Conservation (phyloP, 2,329 filamentous ascomycete species). For the Penicillium sp. region DNA sequence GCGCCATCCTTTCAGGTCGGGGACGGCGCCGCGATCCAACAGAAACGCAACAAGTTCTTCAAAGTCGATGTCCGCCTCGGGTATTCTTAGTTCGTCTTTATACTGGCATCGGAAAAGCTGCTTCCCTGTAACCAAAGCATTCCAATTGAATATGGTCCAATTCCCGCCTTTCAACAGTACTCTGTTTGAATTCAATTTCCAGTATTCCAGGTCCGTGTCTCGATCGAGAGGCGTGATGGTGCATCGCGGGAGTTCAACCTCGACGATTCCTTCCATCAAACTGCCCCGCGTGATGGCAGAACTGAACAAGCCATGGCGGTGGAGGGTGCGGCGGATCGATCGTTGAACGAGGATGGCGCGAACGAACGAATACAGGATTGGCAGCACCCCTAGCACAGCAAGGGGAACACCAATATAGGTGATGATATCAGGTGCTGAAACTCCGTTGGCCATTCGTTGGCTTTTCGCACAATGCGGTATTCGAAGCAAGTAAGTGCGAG, state of each 20-base stretch:
- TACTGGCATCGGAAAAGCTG: slow-evolving; percentile 63
- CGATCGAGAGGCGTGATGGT: slow-evolving; percentile 60
- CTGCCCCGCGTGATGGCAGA: slow-evolving; percentile 59
- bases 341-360: slow-evolving; percentile 58
- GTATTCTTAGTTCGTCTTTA: slow-evolving; percentile 45
- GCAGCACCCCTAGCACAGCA: slow-evolving; percentile 57
- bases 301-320: slow-evolving; percentile 50
- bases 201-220: slow-evolving; percentile 55
- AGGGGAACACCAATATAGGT: slow-evolving; percentile 57
- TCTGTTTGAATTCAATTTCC: slow-evolving; percentile 50
- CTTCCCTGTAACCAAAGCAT: slow-evolving; percentile 57
- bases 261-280: slow-evolving; percentile 62
- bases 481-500: not conserved
- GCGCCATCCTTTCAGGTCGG: slow-evolving; percentile 57
- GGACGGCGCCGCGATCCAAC: slow-evolving; percentile 60
- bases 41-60: slow-evolving; percentile 60
- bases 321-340: slow-evolving; percentile 57
- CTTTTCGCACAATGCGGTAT: not conserved
- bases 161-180: slow-evolving; percentile 56
- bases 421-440: slow-evolving; percentile 46
- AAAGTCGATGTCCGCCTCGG: slow-evolving; percentile 51
- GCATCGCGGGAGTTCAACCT: slow-evolving; percentile 62
- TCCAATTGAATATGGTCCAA: slow-evolving; percentile 66
- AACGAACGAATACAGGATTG: slow-evolving; percentile 63
- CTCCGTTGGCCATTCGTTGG: slow-evolving; percentile 7